A percentile compares a stretch with the other conserved stretches of the same genome.
These are phyloP conservation scores for Botrytis squamosa DNA, from an alignment of 2,329 filamentous ascomycete genomes.

Conservation along the genomic window DNA sequence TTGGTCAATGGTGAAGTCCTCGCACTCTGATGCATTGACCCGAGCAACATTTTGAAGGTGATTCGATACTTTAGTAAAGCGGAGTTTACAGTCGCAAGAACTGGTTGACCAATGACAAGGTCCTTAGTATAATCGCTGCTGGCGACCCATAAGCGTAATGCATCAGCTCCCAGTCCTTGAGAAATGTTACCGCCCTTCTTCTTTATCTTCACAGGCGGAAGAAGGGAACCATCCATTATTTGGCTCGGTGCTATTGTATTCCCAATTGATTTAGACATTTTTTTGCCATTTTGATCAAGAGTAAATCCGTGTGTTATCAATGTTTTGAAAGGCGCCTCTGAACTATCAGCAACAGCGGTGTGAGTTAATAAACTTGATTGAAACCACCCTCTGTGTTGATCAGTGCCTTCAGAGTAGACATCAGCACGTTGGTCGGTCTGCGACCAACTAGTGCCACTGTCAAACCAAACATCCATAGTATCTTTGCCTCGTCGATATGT, in stretches of 20 bases:
- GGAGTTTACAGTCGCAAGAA: conserved; percentile 74
- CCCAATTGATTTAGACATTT: conserved; percentile 97
- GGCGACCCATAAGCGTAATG: conserved; percentile 85
- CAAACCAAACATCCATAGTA: conserved; percentile 99
- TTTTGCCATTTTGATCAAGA: conserved; percentile 83
- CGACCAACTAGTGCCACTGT: conserved; percentile 93
- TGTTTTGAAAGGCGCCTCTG: conserved; percentile 72
- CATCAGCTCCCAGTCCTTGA: conserved; percentile 80
- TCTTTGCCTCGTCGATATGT: conserved; percentile 76
- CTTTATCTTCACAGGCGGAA: conserved; percentile 56
- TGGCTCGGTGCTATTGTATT: conserved; percentile 80
- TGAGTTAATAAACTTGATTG: conserved; percentile 92
- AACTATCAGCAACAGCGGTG: conserved; percentile 47
- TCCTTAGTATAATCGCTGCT: conserved; percentile 90
- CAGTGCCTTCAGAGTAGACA: conserved; percentile 88
- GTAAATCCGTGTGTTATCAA: conserved; percentile 97
- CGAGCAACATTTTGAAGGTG: conserved; percentile 87
- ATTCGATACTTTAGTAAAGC: conserved; percentile 83
- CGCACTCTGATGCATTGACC: conserved; percentile 57
- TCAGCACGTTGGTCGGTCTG: conserved; percentile 63
- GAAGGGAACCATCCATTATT: conserved; percentile 79
- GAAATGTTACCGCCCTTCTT: conserved; percentile 47
- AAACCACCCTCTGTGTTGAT: conserved; percentile 98
- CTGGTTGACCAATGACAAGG: conserved; percentile 74
- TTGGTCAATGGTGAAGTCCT: conserved; percentile 52